Evolutionary conservation across 495 filamentous ascomycete species (phyloP).

Genomic region (Neurospora hispaniola): DNA sequence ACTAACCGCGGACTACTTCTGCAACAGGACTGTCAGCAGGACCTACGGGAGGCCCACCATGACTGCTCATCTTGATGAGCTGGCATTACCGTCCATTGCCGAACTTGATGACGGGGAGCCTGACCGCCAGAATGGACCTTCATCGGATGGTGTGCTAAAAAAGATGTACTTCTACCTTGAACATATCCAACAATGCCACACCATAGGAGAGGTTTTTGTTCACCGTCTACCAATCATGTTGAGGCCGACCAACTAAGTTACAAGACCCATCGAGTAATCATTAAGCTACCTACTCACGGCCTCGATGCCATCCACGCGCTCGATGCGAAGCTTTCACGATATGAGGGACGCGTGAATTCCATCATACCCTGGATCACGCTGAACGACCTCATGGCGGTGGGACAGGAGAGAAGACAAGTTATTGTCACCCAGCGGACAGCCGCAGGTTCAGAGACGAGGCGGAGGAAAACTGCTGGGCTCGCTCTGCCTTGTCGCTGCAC

Average conservation of each 20-base stretch:
- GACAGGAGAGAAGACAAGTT: conserved; percentile 9
- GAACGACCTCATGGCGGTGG: conserved; percentile 4
- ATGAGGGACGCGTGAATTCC: conserved; percentile 24
- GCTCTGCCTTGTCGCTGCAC: not conserved
- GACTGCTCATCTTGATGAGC: conserved; percentile 22
- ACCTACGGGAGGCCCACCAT: conserved; percentile 38
- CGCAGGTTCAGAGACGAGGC: not conserved
- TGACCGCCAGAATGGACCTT: not conserved
- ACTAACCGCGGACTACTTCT: too few species aligned
- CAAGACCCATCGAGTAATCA: conserved; percentile 7
- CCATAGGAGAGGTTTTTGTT: conserved; percentile 34
- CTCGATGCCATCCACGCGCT: too few species aligned
- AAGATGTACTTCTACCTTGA: conserved; percentile 30
- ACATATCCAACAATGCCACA: conserved; percentile 32
- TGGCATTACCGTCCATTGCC: too few species aligned
- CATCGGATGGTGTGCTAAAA: not conserved
- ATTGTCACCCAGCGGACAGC: conserved; percentile 23
- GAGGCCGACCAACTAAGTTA: conserved; percentile 11
- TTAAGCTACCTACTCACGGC: conserved; percentile 6
- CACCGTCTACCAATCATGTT: conserved; percentile 33
- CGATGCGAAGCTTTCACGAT: conserved; percentile 28
- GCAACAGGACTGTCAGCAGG: too few species aligned
- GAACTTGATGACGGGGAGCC: not conserved
- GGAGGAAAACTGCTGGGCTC: not conserved
- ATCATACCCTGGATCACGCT: conserved; percentile 28